Evolutionary conservation across 495 filamentous ascomycete genomes (phyloP).

Genomic region (Daldinia loculata): DNA sequence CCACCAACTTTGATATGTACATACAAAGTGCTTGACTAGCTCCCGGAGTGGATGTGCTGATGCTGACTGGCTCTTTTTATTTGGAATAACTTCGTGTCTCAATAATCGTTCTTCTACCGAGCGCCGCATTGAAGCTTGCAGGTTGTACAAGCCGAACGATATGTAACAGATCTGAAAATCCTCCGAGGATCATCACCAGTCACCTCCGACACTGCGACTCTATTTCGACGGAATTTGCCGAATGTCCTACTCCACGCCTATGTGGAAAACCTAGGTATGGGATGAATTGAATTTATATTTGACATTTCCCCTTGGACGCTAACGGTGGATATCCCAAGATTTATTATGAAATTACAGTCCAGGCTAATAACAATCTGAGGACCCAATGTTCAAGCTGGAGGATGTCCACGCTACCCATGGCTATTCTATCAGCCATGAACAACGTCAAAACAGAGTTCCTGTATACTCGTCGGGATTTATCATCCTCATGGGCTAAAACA

Average conservation of each 20-base stretch:
- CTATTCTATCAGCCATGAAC: conserved; percentile 50
- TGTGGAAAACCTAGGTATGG: background rate
- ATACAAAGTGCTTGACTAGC: conserved; percentile 25
- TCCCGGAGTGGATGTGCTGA: conserved; percentile 23
- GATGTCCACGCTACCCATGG: conserved; percentile 43
- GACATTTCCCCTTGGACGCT: background rate
- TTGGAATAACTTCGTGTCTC: conserved; percentile 35
- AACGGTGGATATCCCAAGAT: background rate
- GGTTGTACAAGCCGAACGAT: conserved; percentile 2
- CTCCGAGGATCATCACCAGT: conserved; percentile 5
- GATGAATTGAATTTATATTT: background rate
- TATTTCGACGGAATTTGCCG: background rate
- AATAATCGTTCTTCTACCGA: conserved; percentile 12
- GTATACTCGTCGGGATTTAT: conserved; percentile 37
- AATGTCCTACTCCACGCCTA: background rate
- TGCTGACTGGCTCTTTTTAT: conserved; percentile 39
- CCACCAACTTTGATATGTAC: conserved; percentile 26
- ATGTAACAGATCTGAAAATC: conserved; percentile 17
- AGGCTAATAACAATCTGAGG: conserved; percentile 43
- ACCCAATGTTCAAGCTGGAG: conserved; percentile 40
- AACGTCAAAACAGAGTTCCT: conserved; percentile 45
- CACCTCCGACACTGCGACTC: background rate
- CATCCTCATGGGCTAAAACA: conserved; percentile 46
- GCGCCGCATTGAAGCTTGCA: conserved; percentile 17
- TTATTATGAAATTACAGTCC: conserved; percentile 31